Conservation (phyloP, 768 basidiomycete species). For the Collybia nuda region DNA sequence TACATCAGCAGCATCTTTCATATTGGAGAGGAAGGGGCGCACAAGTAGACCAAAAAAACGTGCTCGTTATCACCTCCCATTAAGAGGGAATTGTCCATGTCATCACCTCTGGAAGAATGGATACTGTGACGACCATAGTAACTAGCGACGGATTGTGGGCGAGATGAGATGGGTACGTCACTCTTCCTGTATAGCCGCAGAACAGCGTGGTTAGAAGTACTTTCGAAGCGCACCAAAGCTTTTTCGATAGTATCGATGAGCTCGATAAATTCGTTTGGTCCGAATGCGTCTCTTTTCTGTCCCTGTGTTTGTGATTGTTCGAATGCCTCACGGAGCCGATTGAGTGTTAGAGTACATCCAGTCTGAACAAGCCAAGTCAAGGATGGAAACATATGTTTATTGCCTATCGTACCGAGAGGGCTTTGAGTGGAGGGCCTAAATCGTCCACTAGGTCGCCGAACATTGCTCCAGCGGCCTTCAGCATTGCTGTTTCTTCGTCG, state of each 20-base stretch:
- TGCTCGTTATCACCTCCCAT: slow-evolving; percentile 68
- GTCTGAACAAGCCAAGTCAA: slow-evolving; percentile 36
- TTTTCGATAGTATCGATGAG: slow-evolving; percentile 67
- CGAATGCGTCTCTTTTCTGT: slow-evolving; percentile 30
- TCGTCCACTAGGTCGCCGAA: slow-evolving; percentile 82
- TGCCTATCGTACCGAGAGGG: slow-evolving; percentile 58
- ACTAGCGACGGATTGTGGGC: slow-evolving; percentile 22
- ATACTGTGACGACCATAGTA: slow-evolving; percentile 6
- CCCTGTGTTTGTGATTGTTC: slow-evolving; percentile 38
- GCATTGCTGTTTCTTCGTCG: slow-evolving; percentile 39
- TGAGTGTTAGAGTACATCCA: slow-evolving; percentile 59
- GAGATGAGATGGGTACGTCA: slow-evolving; percentile 26
- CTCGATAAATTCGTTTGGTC: slow-evolving; percentile 61
- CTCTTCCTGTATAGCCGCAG: slow-evolving; percentile 68
- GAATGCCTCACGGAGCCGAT: slow-evolving; percentile 67
- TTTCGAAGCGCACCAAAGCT: slow-evolving; percentile 73
- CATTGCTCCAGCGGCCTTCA: slow-evolving; percentile 66
- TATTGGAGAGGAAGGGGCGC: slow-evolving; percentile 28
- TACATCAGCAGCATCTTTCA: slow-evolving; percentile 1
- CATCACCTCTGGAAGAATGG: slow-evolving; percentile 16
- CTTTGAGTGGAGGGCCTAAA: slow-evolving; percentile 73
- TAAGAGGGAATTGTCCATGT: slow-evolving; percentile 34
- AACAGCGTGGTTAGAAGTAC: slow-evolving; percentile 82
- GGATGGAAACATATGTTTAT: neutral
- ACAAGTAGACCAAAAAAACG: slow-evolving; percentile 92